Evolutionary conservation across 2,329 filamentous ascomycete genomes (phyloP).

Genomic region (Dryadomyces quercus-mongolicae): DNA sequence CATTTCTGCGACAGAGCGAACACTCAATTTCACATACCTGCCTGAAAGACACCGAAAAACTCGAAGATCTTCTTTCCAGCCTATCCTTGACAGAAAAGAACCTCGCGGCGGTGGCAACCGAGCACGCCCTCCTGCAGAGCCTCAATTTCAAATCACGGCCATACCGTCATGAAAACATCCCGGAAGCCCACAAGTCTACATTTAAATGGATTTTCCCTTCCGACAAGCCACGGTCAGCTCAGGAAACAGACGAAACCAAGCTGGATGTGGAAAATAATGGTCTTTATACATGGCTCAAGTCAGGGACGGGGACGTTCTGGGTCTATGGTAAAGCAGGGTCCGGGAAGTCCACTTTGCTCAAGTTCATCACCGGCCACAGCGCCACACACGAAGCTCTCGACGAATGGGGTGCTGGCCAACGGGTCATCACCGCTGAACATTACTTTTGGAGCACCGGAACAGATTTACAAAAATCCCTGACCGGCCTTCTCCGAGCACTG

Average conservation of each 20-base stretch:
- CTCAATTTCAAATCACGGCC: neutral
- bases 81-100: neutral
- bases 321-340: neutral
- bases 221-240: no score
- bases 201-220: neutral
- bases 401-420: neutral
- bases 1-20: no score
- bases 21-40: no score
- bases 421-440: neutral
- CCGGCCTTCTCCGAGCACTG: neutral
- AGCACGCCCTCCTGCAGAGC: neutral
- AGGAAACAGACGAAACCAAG: neutral
- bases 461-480: neutral
- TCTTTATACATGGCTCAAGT: neutral
- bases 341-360: constrained; percentile 2
- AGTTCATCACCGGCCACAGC: neutral
- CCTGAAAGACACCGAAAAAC: no score
- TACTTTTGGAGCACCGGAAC: constrained; percentile 2
- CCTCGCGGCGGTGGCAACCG: neutral
- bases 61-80: neutral
- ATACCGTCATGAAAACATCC: neutral
- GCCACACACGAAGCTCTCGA: neutral
- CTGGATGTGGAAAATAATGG: neutral
- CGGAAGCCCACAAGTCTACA: neutral
- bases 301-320: neutral